Evolutionary conservation across 768 basidiomycete genomes (phyloP).

Genomic region (Psilocybe sp.): DNA sequence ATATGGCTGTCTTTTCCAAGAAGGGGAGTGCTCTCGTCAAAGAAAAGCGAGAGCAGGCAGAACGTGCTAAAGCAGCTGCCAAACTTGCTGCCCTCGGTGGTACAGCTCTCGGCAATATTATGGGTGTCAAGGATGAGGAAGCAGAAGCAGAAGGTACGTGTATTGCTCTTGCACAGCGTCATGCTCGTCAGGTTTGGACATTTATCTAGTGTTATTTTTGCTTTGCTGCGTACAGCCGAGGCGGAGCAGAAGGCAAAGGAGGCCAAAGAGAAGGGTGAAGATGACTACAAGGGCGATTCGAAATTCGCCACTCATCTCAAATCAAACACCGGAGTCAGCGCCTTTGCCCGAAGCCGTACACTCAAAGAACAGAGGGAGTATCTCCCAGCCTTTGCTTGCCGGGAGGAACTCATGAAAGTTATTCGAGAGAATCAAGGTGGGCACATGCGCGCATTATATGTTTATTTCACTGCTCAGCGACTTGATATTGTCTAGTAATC

Average conservation of each 20-base stretch:
- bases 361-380: conserved; percentile 96
- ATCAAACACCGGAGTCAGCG: conserved; percentile 69
- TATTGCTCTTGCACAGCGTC: conserved; percentile 12
- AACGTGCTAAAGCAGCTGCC: conserved; percentile 93
- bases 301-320: conserved; percentile 97
- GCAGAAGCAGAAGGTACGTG: conserved; percentile 86
- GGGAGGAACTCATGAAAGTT: conserved; percentile 85
- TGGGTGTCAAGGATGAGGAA: conserved; percentile 95
- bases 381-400: conserved; percentile 94
- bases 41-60: conserved; percentile 95
- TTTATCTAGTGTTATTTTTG: conserved; percentile 64
- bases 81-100: conserved; percentile 92
- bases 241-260: conserved; percentile 46
- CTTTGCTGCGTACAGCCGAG: conserved; percentile 45
- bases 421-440: conserved; percentile 94
- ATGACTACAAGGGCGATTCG: conserved; percentile 88
- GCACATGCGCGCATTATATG: conserved; percentile 4
- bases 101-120: conserved; percentile 92
- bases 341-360: conserved; percentile 78
- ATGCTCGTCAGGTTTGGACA: conserved; percentile 58
- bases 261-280: conserved; percentile 55
- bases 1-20: conserved; percentile 94
- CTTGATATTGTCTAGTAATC: conserved; percentile 51
- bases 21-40: conserved; percentile 95
- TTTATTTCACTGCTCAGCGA: background rate